These are phyloP conservation scores for Boletellus emodensis DNA, from an alignment of 768 basidiomycete species.

Conservation along the genomic window DNA sequence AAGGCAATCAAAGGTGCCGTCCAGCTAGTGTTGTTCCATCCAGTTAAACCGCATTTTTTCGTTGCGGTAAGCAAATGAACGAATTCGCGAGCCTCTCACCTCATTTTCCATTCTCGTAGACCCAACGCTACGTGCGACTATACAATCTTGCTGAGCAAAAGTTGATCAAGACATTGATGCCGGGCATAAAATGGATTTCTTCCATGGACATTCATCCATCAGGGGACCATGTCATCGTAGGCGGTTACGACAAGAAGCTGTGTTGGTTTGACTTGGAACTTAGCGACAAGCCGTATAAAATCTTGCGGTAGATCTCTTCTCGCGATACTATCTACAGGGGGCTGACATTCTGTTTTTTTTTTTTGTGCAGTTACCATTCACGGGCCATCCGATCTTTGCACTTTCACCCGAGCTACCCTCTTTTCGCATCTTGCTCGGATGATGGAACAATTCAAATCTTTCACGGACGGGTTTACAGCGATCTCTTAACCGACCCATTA, in stretches of 20 bases:
- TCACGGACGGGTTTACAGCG: constrained; percentile 91
- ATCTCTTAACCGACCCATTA: constrained; percentile 94
- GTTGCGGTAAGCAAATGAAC: constrained; percentile 72
- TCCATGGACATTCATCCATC: constrained; percentile 95
- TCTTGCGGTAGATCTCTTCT: constrained; percentile 61
- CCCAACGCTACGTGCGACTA: constrained; percentile 91
- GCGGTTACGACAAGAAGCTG: constrained; percentile 94
- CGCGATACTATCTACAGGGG: neutral
- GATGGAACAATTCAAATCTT: constrained; percentile 97
- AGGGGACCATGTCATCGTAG: constrained; percentile 94
- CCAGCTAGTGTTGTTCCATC: constrained; percentile 93
- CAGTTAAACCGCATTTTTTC: constrained; percentile 91
- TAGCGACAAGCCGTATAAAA: constrained; percentile 94
- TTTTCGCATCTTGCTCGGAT: constrained; percentile 95
- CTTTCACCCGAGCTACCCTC: constrained; percentile 92
- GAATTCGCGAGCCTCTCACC: constrained; percentile 9
- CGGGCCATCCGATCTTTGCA: constrained; percentile 89
- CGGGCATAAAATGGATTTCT: constrained; percentile 98
- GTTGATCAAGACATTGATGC: constrained; percentile 86
- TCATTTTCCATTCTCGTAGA: constrained; percentile 45
- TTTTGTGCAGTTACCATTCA: constrained; percentile 73
- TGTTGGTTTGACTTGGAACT: constrained; percentile 99
- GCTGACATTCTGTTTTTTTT: constrained; percentile 8
- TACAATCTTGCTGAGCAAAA: constrained; percentile 95
- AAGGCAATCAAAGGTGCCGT: constrained; percentile 89